Evolutionary conservation across 2,329 filamentous ascomycete species (phyloP).

Genomic region (Fusarium beomiforme): DNA sequence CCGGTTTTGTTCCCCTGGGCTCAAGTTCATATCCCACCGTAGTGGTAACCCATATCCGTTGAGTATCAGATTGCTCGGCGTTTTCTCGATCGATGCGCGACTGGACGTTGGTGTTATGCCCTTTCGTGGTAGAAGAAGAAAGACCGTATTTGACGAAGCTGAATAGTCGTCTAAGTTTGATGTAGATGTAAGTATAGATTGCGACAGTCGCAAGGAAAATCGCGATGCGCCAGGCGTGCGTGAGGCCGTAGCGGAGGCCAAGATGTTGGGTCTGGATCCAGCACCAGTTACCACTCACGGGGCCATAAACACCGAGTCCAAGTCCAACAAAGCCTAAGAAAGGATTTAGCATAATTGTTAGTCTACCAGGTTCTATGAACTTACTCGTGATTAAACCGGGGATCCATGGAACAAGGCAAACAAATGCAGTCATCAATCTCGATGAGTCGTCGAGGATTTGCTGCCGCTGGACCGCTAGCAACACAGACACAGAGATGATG

Average conservation of each 20-base stretch:
- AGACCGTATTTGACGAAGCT: not conserved
- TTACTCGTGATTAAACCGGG: not conserved
- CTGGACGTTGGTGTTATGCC: not conserved
- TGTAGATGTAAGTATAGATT: not conserved
- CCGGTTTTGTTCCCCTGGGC: not conserved
- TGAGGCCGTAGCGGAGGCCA: not conserved
- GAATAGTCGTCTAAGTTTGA: not conserved
- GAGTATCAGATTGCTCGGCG: not conserved
- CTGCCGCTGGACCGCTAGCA: not conserved
- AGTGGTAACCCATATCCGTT: not conserved
- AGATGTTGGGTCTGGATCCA: not conserved
- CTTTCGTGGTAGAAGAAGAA: not conserved
- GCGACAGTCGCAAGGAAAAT: not conserved
- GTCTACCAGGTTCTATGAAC: accelerated
- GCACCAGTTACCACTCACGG: not conserved
- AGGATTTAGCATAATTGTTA: accelerated
- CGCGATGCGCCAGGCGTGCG: not conserved
- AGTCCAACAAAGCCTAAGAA: not conserved
- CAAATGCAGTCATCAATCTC: not conserved
- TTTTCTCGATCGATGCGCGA: not conserved
- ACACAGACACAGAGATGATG: not conserved
- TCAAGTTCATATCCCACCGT: not conserved
- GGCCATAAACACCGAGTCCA: not conserved
- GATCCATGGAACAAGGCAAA: not conserved
- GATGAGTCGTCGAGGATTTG: not conserved